A percentile compares a stretch with the other conserved stretches of the same genome.
Conservation (phyloP, 164 flowering plant genomes). For the Dillenia suffruticosa region DNA sequence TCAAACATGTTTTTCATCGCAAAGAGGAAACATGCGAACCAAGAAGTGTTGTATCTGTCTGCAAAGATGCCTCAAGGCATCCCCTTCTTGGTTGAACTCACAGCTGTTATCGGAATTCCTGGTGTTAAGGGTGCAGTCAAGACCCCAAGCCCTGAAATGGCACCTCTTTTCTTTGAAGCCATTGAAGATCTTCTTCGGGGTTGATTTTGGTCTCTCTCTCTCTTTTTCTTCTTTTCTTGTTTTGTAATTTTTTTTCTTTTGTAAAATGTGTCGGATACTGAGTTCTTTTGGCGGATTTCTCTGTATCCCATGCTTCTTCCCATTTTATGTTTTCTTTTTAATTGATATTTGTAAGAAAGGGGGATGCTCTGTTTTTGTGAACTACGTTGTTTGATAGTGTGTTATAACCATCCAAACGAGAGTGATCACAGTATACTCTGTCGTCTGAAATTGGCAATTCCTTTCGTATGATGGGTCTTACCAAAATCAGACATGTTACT, state of each 20-base stretch:
- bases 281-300: too few species aligned
- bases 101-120: conserved; percentile 59
- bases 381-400: too few species aligned
- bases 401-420: too few species aligned
- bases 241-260: not conserved
- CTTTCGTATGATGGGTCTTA: too few species aligned
- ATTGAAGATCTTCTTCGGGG: conserved; percentile 63
- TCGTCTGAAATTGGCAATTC: too few species aligned
- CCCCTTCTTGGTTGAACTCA: conserved; percentile 84
- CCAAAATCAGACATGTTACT: too few species aligned
- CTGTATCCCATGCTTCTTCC: too few species aligned
- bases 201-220: conserved; percentile 18
- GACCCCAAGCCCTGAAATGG: conserved; percentile 85
- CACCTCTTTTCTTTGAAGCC: conserved; percentile 89
- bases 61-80: conserved; percentile 69
- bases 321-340: too few species aligned
- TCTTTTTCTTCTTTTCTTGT: not conserved
- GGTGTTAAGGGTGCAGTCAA: conserved; percentile 88
- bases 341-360: too few species aligned
- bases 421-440: too few species aligned
- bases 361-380: too few species aligned
- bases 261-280: too few species aligned
- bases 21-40: conserved; percentile 81
- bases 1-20: conserved; percentile 94
- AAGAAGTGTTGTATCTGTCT: conserved; percentile 87